Percentiles rank a stretch among this genome's conserved stretches.
Evolutionary conservation across 164 flowering plant species (phyloP).

Genomic region (Magnolia kwangsiensis): DNA sequence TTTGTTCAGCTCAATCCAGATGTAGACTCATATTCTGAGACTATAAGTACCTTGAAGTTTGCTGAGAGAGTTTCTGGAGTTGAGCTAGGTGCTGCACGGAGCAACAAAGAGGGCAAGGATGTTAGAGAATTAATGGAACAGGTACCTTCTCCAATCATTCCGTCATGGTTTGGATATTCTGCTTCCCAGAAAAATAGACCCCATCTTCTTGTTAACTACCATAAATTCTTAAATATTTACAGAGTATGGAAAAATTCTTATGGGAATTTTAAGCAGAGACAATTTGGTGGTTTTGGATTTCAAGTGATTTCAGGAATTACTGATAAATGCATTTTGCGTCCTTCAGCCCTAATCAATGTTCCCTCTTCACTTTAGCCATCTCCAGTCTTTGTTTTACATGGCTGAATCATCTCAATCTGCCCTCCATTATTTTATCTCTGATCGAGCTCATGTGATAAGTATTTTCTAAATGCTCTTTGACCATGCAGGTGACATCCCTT

Average conservation of each 20-base stretch:
- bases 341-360: neutral
- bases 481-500: slow-evolving; percentile 68
- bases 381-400: neutral
- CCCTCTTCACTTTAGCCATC: neutral
- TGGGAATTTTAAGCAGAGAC: neutral
- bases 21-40: slow-evolving; percentile 63
- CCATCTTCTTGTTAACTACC: neutral
- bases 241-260: neutral
- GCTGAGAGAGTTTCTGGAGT: slow-evolving; percentile 98
- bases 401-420: neutral
- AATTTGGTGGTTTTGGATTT: neutral
- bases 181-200: neutral
- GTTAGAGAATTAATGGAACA: slow-evolving; percentile 85
- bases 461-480: neutral
- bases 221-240: neutral
- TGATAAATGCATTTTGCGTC: neutral
- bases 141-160: slow-evolving; percentile 32
- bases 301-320: neutral
- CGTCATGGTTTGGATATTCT: neutral
- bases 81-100: slow-evolving; percentile 90
- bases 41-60: slow-evolving; percentile 81
- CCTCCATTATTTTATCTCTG: neutral
- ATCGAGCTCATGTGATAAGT: neutral
- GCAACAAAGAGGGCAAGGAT: slow-evolving; percentile 85
- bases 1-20: slow-evolving; percentile 97